These are phyloP conservation scores for Spizellomyces sp. DNA, from an alignment of 192 early-diverging fungal genomes.

Conservation along the genomic window DNA sequence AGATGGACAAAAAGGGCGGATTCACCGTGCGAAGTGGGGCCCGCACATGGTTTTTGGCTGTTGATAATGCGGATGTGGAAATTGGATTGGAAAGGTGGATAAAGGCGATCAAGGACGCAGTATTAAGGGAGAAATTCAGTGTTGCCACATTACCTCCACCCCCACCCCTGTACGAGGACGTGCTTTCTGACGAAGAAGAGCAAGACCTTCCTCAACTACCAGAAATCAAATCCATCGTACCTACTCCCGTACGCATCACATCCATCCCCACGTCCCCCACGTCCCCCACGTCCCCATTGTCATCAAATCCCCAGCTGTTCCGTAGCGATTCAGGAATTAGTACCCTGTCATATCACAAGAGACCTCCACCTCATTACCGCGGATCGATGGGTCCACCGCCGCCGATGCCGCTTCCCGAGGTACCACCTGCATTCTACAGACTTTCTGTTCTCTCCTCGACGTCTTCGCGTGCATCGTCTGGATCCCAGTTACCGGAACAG, in stretches of 20 bases:
- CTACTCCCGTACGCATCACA: no score
- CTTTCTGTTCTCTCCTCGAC: no score
- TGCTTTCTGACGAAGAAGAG: no score
- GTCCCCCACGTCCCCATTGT: no score
- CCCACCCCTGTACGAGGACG: neutral
- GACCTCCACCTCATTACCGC: neutral
- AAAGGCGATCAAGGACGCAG: neutral
- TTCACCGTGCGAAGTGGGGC: neutral
- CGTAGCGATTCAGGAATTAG: no score
- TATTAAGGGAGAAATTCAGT: neutral
- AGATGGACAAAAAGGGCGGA: neutral
- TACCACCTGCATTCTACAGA: no score
- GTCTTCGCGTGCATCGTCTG: no score
- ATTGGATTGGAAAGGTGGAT: neutral
- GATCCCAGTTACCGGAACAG: neutral
- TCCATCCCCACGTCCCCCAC: no score
- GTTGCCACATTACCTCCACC: neutral
- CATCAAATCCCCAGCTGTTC: no score
- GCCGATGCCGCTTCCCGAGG: neutral
- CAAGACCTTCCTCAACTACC: no score
- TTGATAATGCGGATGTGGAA: neutral
- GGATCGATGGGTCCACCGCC: constrained; percentile 1
- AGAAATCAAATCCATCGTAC: no score
- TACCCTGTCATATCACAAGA: no score
- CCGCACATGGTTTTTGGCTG: neutral